Conservation (phyloP, 352 stramenopile genomes). For the Phytophthora capsici region DNA sequence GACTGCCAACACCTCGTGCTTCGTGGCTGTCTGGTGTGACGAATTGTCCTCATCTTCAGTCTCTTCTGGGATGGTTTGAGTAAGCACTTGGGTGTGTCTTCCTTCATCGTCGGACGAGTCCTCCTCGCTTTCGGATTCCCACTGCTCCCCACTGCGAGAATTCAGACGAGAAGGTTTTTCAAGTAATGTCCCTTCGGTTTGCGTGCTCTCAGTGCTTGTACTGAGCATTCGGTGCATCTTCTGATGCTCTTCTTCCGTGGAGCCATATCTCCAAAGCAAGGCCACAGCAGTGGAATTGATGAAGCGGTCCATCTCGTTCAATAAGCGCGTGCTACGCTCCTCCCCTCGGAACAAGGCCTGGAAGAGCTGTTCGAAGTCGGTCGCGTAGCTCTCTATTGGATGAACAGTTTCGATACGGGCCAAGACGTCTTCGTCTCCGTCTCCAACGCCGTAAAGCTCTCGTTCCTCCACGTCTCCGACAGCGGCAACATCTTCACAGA, state of each 20-base stretch:
- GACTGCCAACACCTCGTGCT: conserved; percentile 25
- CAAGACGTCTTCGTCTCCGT: conserved; percentile 42
- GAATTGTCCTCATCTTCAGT: conserved; percentile 12
- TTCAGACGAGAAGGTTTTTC: conserved; percentile 18
- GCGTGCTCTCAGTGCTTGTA: conserved; percentile 39
- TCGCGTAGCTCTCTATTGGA: conserved; percentile 57
- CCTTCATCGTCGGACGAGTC: conserved; percentile 20
- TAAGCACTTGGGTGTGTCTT: not conserved
- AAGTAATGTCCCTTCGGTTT: conserved; percentile 34
- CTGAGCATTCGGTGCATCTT: conserved; percentile 69
- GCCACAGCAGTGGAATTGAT: conserved; percentile 72
- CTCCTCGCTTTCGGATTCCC: conserved; percentile 25
- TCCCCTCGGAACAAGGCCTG: conserved; percentile 49
- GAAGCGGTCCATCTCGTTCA: conserved; percentile 73
- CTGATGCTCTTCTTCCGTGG: conserved; percentile 51
- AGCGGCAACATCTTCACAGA: conserved; percentile 43
- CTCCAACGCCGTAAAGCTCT: conserved; percentile 51
- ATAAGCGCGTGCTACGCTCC: conserved; percentile 39
- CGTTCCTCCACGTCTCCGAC: conserved; percentile 50
- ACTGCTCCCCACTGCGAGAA: conserved; percentile 20
- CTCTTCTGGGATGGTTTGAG: not conserved
- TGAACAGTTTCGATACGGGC: conserved; percentile 46
- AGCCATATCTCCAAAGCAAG: conserved; percentile 73
- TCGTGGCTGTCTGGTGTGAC: not conserved
- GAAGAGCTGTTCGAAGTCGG: conserved; percentile 71